Percentiles rank a stretch among this genome's conserved stretches.
phyloP scores from a whole-genome alignment of 371 early-diverging fungal genomes.

The Mucor plumbeus region DNA sequence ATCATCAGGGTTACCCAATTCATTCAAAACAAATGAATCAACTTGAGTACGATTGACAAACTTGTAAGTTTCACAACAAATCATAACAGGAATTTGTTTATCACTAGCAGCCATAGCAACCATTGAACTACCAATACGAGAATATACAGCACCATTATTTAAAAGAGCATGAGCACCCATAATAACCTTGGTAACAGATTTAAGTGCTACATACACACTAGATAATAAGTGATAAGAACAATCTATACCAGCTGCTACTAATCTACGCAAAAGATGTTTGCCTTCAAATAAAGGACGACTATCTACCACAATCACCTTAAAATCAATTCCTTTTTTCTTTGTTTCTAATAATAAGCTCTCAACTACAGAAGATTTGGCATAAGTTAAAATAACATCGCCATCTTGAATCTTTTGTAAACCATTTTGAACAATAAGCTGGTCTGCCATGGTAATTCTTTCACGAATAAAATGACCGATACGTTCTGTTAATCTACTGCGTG shows the following conservation, averaged over 20 bases:
- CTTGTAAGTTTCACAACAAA: constrained; percentile 96
- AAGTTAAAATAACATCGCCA: constrained; percentile 95
- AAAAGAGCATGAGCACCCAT: constrained; percentile 93
- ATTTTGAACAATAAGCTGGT: constrained; percentile 77
- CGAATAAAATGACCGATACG: constrained; percentile 88
- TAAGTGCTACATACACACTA: constrained; percentile 76
- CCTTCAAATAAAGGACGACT: constrained; percentile 92
- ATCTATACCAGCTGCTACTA: constrained; percentile 73
- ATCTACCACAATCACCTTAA: constrained; percentile 93
- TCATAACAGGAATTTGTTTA: constrained; percentile 92
- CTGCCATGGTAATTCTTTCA: constrained; percentile 90
- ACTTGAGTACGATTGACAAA: constrained; percentile 92
- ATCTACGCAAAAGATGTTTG: constrained; percentile 66
- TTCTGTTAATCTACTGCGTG: constrained; percentile 61
- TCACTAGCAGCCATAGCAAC: constrained; percentile 92
- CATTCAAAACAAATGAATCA: constrained; percentile 96
- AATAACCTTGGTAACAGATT: constrained; percentile 90
- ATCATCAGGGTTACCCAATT: constrained; percentile 87
- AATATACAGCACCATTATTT: constrained; percentile 92
- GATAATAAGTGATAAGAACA: constrained; percentile 79
- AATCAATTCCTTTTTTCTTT: constrained; percentile 75
- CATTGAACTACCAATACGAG: constrained; percentile 91
- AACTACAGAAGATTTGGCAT: constrained; percentile 88
- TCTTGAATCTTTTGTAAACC: constrained; percentile 89
- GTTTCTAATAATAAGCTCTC: constrained; percentile 79